A percentile compares a stretch with the other conserved stretches of the same genome.
Evolutionary conservation across 148 eudicot genomes (phyloP).

Genomic region (Camellia sinensis): DNA sequence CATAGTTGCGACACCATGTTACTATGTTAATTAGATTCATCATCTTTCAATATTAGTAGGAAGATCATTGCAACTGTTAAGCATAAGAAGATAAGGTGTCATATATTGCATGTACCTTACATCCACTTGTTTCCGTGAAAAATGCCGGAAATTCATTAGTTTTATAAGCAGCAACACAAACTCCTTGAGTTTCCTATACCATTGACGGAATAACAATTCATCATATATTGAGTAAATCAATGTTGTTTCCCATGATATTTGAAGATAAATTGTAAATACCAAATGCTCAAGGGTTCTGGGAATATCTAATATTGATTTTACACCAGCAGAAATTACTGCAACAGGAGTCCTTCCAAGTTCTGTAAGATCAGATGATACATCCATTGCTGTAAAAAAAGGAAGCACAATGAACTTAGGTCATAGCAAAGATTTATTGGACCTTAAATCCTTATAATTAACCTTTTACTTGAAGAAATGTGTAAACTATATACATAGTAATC

Average conservation of each 20-base stretch:
- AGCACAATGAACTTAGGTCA: not conserved
- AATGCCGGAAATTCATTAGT: constrained; percentile 95
- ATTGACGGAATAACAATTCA: not conserved
- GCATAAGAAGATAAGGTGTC: not conserved
- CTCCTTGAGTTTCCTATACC: constrained; percentile 93
- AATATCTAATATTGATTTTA: constrained; percentile 93
- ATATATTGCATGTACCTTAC: constrained; percentile 44
- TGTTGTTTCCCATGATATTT: not conserved
- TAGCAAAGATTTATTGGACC: not conserved
- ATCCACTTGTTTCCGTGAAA: constrained; percentile 85
- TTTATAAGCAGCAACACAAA: constrained; percentile 86
- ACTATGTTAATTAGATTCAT: not conserved
- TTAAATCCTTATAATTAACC: not conserved
- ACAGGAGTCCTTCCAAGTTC: constrained; percentile 92
- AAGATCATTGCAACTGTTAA: not conserved
- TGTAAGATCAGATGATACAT: constrained; percentile 93
- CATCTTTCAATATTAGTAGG: not conserved
- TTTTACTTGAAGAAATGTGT: not conserved
- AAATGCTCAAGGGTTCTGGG: constrained; percentile 93
- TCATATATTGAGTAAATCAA: not conserved
- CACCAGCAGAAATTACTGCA: constrained; percentile 89
- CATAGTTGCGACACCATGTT: not conserved
- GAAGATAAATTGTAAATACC: constrained; percentile 37
- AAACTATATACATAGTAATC: no score
- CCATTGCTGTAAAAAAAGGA: constrained; percentile 65